phyloP scores from a whole-genome alignment of 345 rosid genomes.

The Nephelium lappaceum region DNA sequence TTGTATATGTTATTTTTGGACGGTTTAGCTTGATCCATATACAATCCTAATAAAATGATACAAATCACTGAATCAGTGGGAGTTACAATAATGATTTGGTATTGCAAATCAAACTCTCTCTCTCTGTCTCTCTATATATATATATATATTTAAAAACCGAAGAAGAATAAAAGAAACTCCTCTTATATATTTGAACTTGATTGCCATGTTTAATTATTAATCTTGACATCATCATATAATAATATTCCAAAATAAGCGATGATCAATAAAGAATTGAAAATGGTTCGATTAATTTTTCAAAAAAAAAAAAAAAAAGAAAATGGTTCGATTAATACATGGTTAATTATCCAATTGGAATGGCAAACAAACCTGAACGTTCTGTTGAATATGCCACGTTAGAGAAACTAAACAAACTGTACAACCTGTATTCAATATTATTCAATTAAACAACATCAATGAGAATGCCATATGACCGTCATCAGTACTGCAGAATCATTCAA shows the following conservation, averaged over 20 bases:
- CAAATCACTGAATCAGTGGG: background rate
- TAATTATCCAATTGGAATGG: background rate
- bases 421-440: conserved; percentile 11
- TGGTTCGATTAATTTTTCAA: background rate
- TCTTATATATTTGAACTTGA: background rate
- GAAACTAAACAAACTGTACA: conserved; percentile 16
- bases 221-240: no score
- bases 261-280: background rate
- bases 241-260: background rate
- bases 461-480: background rate
- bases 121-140: no score
- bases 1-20: background rate
- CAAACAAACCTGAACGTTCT: background rate
- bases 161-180: background rate
- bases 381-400: background rate
- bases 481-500: background rate
- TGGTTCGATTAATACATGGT: background rate
- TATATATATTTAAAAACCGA: no score
- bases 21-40: background rate
- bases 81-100: background rate
- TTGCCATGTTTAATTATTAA: no score
- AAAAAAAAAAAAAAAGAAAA: no score
- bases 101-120: no score
- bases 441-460: background rate
- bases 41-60: background rate